A percentile compares a stretch with the other conserved stretches of the same genome.
phyloP scores from a whole-genome alignment of 352 stramenopile species.

The Phytophthora cactorum region DNA sequence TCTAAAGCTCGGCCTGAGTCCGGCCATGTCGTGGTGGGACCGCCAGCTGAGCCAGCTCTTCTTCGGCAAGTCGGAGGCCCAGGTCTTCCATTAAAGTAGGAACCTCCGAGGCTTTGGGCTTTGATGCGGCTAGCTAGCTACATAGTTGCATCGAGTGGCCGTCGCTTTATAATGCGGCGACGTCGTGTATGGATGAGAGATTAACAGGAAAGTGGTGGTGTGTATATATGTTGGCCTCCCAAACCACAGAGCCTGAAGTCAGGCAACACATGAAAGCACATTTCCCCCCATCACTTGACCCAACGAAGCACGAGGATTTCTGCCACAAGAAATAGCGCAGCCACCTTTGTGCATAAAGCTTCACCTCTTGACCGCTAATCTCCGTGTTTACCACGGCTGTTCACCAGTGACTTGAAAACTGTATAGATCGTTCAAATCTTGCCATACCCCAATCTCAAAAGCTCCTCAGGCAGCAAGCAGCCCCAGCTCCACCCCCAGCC shows the following conservation, averaged over 20 bases:
- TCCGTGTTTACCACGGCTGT: background rate
- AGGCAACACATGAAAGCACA: conserved; percentile 2
- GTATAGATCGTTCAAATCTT: conserved; percentile 3
- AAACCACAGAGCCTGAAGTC: background rate
- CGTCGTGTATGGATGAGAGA: conserved; percentile 25
- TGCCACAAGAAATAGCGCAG: conserved; percentile 15
- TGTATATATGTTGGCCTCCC: background rate
- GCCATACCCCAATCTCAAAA: conserved; percentile 5
- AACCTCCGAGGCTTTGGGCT: background rate
- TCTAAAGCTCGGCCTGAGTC: conserved; percentile 56
- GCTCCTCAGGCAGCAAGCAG: background rate
- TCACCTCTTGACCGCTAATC: background rate
- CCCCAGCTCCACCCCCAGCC: conserved; percentile 5
- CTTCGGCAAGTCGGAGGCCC: conserved; percentile 81
- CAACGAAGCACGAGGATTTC: conserved; percentile 12
- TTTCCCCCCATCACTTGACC: background rate
- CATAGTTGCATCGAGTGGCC: background rate
- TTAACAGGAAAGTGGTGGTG: conserved; percentile 18
- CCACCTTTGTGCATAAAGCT: conserved; percentile 15
- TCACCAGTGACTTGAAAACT: conserved; percentile 4
- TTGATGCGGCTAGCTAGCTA: too few species aligned
- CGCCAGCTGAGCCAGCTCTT: conserved; percentile 68
- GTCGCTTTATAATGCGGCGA: background rate
- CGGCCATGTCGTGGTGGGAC: conserved; percentile 65
- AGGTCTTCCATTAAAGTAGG: conserved; percentile 65